A percentile compares a stretch with the other conserved stretches of the same genome.
Conservation (phyloP, 805 yeast species). For the Ogataea chonburiensis region DNA sequence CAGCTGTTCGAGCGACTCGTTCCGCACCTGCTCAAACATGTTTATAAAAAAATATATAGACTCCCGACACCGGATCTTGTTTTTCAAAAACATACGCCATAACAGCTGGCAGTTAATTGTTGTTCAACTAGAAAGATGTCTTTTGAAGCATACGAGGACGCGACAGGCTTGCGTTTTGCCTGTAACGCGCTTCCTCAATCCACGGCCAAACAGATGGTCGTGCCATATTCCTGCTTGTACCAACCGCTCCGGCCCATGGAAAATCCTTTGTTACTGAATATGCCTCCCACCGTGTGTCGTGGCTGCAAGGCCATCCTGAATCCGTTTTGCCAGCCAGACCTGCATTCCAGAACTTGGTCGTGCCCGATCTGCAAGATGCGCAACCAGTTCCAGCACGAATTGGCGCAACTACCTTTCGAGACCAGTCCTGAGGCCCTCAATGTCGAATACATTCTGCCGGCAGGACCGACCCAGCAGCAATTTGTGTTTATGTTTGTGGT, state of each 20-base stretch:
- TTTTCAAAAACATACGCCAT: constrained; percentile 13
- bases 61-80: constrained; percentile 11
- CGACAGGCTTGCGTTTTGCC: constrained; percentile 69
- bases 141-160: constrained; percentile 62
- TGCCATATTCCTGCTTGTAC: constrained; percentile 57
- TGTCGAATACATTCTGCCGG: constrained; percentile 46
- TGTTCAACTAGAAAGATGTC: constrained; percentile 6
- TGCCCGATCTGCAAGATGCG: constrained; percentile 56
- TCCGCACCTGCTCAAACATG: constrained; percentile 7
- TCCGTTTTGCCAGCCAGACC: constrained; percentile 46
- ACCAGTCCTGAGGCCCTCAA: constrained; percentile 43
- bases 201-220: constrained; percentile 49
- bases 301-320: constrained; percentile 54
- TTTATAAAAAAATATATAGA: constrained; percentile 1
- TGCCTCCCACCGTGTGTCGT: constrained; percentile 48
- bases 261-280: constrained; percentile 37
- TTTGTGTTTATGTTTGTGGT: constrained; percentile 54
- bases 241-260: constrained; percentile 55
- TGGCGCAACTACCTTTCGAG: constrained; percentile 36
- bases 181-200: constrained; percentile 66
- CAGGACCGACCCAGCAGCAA: constrained; percentile 33
- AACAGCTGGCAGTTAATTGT: constrained; percentile 4
- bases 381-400: constrained; percentile 38
- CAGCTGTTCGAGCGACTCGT: constrained; percentile 8
- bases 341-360: constrained; percentile 41